Conservation (phyloP, 75 land plant genomes). For the Chamaecyparis obtusa region DNA sequence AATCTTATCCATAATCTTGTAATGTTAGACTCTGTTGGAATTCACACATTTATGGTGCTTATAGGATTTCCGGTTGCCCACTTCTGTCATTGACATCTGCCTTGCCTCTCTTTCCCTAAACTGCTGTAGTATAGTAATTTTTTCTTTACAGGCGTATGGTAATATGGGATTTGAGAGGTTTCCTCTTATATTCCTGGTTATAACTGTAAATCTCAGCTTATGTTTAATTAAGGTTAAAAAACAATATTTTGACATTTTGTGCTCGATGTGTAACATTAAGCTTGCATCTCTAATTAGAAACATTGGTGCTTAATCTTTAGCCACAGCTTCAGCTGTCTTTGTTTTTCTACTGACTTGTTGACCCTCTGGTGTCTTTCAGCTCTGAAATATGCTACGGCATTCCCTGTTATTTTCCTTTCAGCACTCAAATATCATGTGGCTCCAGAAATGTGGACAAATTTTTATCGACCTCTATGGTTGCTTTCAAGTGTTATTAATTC, state of each 20-base stretch:
- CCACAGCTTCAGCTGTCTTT: neutral
- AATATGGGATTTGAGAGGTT: neutral
- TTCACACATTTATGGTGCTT: neutral
- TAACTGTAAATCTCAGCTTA: neutral
- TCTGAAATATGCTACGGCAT: conserved; percentile 85
- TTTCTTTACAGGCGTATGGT: neutral
- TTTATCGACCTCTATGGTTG: conserved; percentile 92
- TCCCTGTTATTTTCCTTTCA: conserved; percentile 92
- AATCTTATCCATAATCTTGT: neutral
- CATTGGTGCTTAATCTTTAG: neutral
- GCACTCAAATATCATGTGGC: conserved; percentile 91
- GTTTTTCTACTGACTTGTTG: neutral
- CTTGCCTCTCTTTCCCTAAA: neutral
- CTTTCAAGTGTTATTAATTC: conserved; percentile 83
- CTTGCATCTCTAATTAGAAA: neutral
- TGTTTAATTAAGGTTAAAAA: neutral
- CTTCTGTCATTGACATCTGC: neutral
- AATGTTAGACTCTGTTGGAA: neutral
- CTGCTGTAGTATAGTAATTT: neutral
- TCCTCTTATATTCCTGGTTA: neutral
- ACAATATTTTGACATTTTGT: neutral
- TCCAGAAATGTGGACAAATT: conserved; percentile 64
- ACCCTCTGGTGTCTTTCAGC: conserved; percentile 47
- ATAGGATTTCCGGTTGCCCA: neutral
- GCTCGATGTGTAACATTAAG: neutral